phyloP scores from a whole-genome alignment of 257 asterid species.

The Solanum chiquidenum region DNA sequence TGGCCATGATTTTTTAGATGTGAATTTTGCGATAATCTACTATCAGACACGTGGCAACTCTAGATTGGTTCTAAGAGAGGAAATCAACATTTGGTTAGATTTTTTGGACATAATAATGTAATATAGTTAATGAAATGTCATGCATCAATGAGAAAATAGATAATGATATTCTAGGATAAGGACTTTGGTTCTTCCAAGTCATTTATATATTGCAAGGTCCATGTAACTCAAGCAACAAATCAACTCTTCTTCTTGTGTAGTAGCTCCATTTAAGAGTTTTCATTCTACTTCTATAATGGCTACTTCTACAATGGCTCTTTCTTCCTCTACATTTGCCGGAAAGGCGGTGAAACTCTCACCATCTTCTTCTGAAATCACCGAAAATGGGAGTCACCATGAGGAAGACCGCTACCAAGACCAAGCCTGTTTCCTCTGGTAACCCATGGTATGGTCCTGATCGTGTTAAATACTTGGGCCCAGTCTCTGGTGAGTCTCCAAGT shows the following conservation, averaged over 20 bases:
- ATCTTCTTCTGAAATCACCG: slow-evolving; percentile 12
- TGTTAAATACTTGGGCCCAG: too few species aligned
- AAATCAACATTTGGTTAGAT: neutral
- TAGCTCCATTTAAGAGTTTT: neutral
- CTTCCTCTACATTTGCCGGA: slow-evolving; percentile 39
- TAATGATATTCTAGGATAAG: neutral
- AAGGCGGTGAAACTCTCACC: slow-evolving; percentile 36
- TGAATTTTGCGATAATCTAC: neutral
- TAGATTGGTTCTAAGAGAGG: neutral
- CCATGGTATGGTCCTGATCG: too few species aligned
- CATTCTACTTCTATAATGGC: slow-evolving; percentile 21
- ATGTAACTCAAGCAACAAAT: neutral
- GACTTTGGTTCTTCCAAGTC: neutral
- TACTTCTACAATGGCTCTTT: slow-evolving; percentile 46
- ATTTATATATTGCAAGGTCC: neutral
- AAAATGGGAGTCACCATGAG: slow-evolving; percentile 27
- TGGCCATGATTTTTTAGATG: neutral
- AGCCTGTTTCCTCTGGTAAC: neutral
- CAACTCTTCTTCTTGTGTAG: neutral
- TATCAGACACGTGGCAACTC: neutral
- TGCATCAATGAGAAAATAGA: neutral
- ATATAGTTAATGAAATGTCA: neutral
- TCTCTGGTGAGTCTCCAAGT: too few species aligned
- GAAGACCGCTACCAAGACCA: slow-evolving; percentile 11
- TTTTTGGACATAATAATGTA: too few species aligned